These are phyloP conservation scores for Trichoderma sp. DNA, from an alignment of 2,329 filamentous ascomycete genomes.

Conservation along the genomic window DNA sequence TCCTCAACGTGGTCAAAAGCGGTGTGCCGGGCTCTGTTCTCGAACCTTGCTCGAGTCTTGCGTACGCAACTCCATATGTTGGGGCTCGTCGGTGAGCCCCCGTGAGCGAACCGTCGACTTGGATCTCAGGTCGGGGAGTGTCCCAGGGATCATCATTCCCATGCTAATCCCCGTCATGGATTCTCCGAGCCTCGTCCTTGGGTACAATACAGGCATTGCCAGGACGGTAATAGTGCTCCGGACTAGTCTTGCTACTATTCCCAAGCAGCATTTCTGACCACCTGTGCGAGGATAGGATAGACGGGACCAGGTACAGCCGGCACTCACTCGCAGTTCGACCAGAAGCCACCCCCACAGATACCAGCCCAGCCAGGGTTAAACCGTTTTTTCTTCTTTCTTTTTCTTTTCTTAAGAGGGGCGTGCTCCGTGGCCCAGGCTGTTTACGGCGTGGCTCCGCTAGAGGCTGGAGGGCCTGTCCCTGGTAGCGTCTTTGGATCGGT, in stretches of 20 bases:
- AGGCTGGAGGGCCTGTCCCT: constrained; percentile 12
- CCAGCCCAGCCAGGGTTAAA: constrained; percentile 4
- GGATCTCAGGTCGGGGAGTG: constrained; percentile 3
- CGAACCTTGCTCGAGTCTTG: constrained; percentile 1
- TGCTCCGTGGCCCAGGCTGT: constrained; percentile 3
- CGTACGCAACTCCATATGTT: constrained; percentile 2
- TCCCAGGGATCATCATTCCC: constrained; percentile 4
- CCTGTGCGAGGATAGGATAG: not conserved
- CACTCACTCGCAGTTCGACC: constrained; percentile 4
- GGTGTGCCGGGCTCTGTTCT: constrained; percentile 2
- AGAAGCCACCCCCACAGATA: constrained; percentile 20
- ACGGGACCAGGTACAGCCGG: not conserved
- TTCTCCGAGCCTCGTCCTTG: not conserved
- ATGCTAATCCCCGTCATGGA: not conserved
- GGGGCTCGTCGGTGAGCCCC: constrained; percentile 8
- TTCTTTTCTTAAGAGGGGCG: not conserved
- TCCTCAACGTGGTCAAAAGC: constrained; percentile 6
- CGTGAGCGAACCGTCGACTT: constrained; percentile 9
- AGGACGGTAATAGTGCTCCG: not conserved
- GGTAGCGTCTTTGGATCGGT: constrained; percentile 15
- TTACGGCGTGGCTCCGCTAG: not conserved
- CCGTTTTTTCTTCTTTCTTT: not conserved
- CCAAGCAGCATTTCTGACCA: not conserved
- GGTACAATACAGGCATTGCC: not conserved
- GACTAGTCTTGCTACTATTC: not conserved